phyloP scores from a whole-genome alignment of 1,139 yeast genomes.

The Zygosaccharomyces pseudobailii region DNA sequence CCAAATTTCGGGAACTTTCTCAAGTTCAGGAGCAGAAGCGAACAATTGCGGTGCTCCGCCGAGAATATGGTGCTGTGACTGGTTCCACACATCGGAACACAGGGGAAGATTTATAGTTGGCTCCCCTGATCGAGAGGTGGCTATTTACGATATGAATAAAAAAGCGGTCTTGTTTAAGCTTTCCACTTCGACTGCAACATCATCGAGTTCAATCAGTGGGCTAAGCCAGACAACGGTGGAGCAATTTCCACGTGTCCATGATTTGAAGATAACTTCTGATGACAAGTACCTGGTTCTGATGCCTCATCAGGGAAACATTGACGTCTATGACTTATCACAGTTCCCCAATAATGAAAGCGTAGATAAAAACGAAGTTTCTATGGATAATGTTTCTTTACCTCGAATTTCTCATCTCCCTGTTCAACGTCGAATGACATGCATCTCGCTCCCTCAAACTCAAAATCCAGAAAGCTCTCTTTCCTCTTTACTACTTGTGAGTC shows the following conservation, averaged over 20 bases:
- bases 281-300: slow-evolving; percentile 60
- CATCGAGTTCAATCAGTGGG: slow-evolving; percentile 4
- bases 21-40: slow-evolving; percentile 2
- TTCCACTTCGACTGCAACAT: slow-evolving; percentile 23
- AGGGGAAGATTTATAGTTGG: slow-evolving; percentile 61
- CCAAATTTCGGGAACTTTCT: slow-evolving; percentile 15
- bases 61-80: slow-evolving; percentile 64
- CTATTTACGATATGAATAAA: slow-evolving; percentile 51
- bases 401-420: slow-evolving; percentile 28
- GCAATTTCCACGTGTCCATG: slow-evolving; percentile 55
- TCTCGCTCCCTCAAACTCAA: slow-evolving; percentile 38
- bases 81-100: slow-evolving; percentile 47
- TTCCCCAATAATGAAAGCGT: slow-evolving; percentile 18
- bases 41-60: slow-evolving; percentile 45
- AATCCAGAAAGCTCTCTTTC: slow-evolving; percentile 12
- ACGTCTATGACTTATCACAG: slow-evolving; percentile 27
- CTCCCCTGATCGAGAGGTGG: slow-evolving; percentile 70
- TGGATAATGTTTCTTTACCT: slow-evolving; percentile 16
- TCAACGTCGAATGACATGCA: slow-evolving; percentile 45
- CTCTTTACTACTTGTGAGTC: slow-evolving; percentile 51
- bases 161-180: slow-evolving; percentile 35
- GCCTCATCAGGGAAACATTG: slow-evolving; percentile 53
- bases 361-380: slow-evolving; percentile 4
- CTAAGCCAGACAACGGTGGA: slow-evolving; percentile 26
- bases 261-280: slow-evolving; percentile 61